Evolutionary conservation across 306 rosid species (phyloP).

Genomic region (Corylus avellana): DNA sequence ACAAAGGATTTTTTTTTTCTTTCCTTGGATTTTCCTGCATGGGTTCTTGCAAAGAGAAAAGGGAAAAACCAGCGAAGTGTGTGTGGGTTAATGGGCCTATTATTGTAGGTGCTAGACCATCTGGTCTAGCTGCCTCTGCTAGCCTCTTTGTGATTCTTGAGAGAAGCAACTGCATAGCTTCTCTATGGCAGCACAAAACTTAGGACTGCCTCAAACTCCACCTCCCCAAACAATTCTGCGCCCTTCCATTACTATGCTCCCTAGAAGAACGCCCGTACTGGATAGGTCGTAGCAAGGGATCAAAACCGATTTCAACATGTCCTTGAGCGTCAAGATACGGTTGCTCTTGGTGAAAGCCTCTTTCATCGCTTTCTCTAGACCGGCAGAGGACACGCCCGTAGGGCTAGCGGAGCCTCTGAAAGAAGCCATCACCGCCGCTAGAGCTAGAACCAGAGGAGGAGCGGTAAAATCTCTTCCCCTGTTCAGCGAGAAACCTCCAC

Average conservation of each 20-base stretch:
- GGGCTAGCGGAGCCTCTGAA: constrained; percentile 42
- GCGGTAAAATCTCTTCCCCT: constrained; percentile 64
- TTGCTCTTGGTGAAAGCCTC: constrained; percentile 64
- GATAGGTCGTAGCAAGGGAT: constrained; percentile 92
- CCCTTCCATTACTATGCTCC: constrained; percentile 70
- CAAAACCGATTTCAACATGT: constrained; percentile 85
- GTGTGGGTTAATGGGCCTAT: constrained; percentile 64
- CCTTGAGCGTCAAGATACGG: constrained; percentile 65
- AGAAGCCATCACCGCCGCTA: constrained; percentile 31
- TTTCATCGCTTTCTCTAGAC: constrained; percentile 68
- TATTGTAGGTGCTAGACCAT: constrained; percentile 92
- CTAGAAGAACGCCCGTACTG: constrained; percentile 58
- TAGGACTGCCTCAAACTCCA: constrained; percentile 89
- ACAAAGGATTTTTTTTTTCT: not conserved
- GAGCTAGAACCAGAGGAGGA: constrained; percentile 16
- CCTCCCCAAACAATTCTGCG: constrained; percentile 77
- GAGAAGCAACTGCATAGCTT: constrained; percentile 67
- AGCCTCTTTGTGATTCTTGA: constrained; percentile 76
- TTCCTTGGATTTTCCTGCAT: constrained; percentile 32
- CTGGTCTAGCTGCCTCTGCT: constrained; percentile 87
- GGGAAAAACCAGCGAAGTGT: constrained; percentile 24
- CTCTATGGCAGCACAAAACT: constrained; percentile 74
- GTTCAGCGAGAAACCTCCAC: constrained; percentile 71
- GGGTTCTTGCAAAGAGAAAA: constrained; percentile 57
- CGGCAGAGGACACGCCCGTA: constrained; percentile 38